Evolutionary conservation across 192 early-diverging fungal species (phyloP).

Genomic region (Blastocladiella britannica): DNA sequence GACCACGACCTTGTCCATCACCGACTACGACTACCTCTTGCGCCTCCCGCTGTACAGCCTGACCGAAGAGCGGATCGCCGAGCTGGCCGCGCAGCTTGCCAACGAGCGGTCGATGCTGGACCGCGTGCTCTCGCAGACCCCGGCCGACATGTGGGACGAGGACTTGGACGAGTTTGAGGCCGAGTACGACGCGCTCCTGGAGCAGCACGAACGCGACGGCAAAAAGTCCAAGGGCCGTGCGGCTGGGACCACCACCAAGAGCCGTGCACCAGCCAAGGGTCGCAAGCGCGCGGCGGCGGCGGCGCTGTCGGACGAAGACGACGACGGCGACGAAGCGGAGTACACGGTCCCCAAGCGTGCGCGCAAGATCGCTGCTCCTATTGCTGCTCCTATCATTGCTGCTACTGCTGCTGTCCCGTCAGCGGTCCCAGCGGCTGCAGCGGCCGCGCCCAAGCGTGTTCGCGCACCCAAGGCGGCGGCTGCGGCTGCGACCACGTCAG

Average conservation of each 20-base stretch:
- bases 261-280: constrained; percentile 3
- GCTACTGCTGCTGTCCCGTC: too few relatives aligned
- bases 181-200: constrained; percentile 50
- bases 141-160: constrained; percentile 57
- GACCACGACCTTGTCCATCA: too few relatives aligned
- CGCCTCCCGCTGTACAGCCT: constrained; percentile 78
- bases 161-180: constrained; percentile 69
- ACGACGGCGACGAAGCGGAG: constrained; percentile 16
- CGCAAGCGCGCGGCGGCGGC: constrained; percentile 10
- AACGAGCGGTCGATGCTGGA: constrained; percentile 47
- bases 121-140: constrained; percentile 32
- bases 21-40: constrained; percentile 63
- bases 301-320: constrained; percentile 4
- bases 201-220: constrained; percentile 11
- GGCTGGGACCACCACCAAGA: constrained; percentile 11
- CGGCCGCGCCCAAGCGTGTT: too few relatives aligned
- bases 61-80: constrained; percentile 66
- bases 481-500: too few relatives aligned
- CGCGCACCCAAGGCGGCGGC: too few relatives aligned
- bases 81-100: constrained; percentile 45
- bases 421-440: too few relatives aligned
- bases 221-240: constrained; percentile 10
- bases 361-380: too few relatives aligned
- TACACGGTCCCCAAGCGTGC: constrained; percentile 2
- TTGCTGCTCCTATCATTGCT: too few relatives aligned